Base-by-base conservation (phyloP, 768 basidiomycete genomes). In the Jaapia argillacea region DNA sequence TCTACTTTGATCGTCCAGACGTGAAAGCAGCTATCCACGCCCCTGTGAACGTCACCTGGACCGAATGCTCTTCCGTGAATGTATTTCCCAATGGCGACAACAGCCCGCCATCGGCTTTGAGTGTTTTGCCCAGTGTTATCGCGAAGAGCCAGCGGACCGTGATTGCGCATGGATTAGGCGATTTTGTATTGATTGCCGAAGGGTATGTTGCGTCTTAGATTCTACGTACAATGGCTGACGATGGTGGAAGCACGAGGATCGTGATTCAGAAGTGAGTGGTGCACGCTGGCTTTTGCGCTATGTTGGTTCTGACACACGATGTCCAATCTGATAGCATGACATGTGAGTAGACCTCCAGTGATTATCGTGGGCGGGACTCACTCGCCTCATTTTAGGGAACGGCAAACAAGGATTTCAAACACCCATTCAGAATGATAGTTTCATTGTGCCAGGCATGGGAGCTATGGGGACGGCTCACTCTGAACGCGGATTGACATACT, bases 11-110 rank as follows among this genome's bases (percentile, higher is more conserved):
- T 59, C 70, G 76, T 33, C 52, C 52, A 4, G 80, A 86, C 26
- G 83, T 88, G 42, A 81, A 85, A 61, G 51, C 53, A 27, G 82
- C 75, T 3, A 81, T 87, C 38, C 83, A 87, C 48, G 85, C 82
- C 0, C 85, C 85, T 0, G 31, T 63, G 2, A 57, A 76, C 49
- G 72, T 76, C 6, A 54, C 62, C 18, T 87, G 85, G 85, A 45
- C 56, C 6, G 77, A 81, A 54, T 88, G 85, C 56, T 71, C 79
- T 2, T 58, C 72, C 49, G 44, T 69, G 3, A 48, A 73, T 41
- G 81, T 85, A 1, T 85, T 85, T 65, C 72, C 75, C 1, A 52
- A 66, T 3, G 76, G 76, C 10, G 85, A 85, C 54, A 54, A 45
- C 6, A 84, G 81, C 47, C 60, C 72, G 2, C 82, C 82, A 0